Conservation (phyloP, 345 rosid species). For the Arabis alpina region DNA sequence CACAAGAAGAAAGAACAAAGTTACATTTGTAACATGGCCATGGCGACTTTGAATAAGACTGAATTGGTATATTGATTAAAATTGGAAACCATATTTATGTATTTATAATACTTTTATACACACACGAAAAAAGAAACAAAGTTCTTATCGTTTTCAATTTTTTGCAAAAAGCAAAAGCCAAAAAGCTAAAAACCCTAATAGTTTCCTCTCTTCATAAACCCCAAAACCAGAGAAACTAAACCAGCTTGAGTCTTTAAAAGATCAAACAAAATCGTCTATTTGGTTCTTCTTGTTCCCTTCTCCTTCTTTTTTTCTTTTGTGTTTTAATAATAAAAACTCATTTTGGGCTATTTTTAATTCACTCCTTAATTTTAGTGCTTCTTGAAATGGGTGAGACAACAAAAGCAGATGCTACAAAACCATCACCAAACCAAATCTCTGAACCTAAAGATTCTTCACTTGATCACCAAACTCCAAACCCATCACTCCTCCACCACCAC, state of each 20-base stretch:
- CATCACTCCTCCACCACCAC: slow-evolving; percentile 42
- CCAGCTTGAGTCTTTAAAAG: slow-evolving; percentile 26
- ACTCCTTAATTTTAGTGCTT: slow-evolving; percentile 40
- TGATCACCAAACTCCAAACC: slow-evolving; percentile 48
- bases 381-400: slow-evolving; percentile 63
- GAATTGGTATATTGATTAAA: background rate
- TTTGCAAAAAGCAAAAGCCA: slow-evolving; percentile 30
- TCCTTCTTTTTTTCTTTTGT: background rate
- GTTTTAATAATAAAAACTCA: slow-evolving; percentile 28
- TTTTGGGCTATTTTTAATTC: slow-evolving; percentile 25
- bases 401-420: slow-evolving; percentile 47
- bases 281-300: slow-evolving; percentile 34
- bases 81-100: background rate
- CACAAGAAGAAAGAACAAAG: background rate
- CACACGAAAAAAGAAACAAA: no score
- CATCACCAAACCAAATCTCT: slow-evolving; percentile 48
- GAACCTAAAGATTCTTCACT: slow-evolving; percentile 57
- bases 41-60: background rate
- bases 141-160: slow-evolving; percentile 17
- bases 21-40: background rate
- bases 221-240: slow-evolving; percentile 35
- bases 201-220: slow-evolving; percentile 45
- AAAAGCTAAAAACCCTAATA: slow-evolving; percentile 44
- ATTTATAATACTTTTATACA: background rate
- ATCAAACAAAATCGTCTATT: slow-evolving; percentile 26